Percentiles rank a stretch among this genome's conserved stretches.
phyloP scores from a whole-genome alignment of 2,329 filamentous ascomycete species.

The Didymella keratinophila region DNA sequence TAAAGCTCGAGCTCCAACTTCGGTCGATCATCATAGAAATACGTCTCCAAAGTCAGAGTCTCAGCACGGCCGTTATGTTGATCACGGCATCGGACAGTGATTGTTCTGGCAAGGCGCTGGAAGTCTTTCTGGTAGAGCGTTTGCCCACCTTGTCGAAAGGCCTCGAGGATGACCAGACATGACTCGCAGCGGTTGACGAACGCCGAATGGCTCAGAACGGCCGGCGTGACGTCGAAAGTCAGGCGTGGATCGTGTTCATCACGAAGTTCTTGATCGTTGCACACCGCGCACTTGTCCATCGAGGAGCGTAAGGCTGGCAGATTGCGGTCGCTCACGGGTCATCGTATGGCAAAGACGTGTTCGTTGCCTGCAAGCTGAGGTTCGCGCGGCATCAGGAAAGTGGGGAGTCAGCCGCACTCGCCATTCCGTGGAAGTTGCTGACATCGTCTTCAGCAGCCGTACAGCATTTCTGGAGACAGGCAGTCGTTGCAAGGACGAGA shows the following conservation, averaged over 20 bases:
- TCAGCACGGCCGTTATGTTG: conserved; percentile 1
- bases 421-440: neutral
- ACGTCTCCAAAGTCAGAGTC: conserved; percentile 25
- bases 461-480: neutral
- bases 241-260: conserved; percentile 19
- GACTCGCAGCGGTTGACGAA: conserved; percentile 19
- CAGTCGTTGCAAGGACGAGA: neutral
- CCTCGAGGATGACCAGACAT: conserved; percentile 26
- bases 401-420: neutral
- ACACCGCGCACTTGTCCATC: neutral
- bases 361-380: neutral
- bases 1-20: conserved; percentile 31
- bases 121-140: neutral
- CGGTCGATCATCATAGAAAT: conserved; percentile 26
- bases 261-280: neutral
- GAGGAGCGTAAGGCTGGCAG: neutral
- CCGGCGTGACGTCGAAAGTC: conserved; percentile 25
- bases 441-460: neutral
- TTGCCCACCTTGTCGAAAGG: conserved; percentile 23
- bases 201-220: conserved; percentile 17
- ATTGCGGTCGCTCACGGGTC: neutral
- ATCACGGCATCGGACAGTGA: neutral
- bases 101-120: neutral
- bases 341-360: neutral
- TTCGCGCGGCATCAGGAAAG: neutral